phyloP scores from a whole-genome alignment of 768 basidiomycete species.

The Termitomyces sp. region DNA sequence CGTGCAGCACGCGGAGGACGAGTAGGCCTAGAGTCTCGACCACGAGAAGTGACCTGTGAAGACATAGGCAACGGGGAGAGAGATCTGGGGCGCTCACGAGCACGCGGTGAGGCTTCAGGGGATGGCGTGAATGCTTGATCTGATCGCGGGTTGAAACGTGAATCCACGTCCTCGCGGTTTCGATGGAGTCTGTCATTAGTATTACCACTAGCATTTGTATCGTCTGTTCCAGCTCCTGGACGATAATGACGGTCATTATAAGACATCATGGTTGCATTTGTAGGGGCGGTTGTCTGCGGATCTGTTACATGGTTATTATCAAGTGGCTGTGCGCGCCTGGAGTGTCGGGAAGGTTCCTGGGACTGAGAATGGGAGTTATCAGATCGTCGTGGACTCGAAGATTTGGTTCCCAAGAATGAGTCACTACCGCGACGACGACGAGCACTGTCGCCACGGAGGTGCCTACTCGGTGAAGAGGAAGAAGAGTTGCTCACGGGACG shows the following conservation, averaged over 20 bases:
- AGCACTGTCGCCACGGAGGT: slow-evolving; percentile 18
- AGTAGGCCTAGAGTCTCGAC: slow-evolving; percentile 17
- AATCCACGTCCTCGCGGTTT: slow-evolving; percentile 8
- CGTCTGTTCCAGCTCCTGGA: slow-evolving; percentile 28
- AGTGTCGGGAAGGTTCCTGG: slow-evolving; percentile 18
- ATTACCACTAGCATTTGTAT: slow-evolving; percentile 10
- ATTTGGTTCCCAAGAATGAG: slow-evolving; percentile 19
- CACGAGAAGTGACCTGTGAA: slow-evolving; percentile 13
- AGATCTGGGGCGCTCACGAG: slow-evolving; percentile 24
- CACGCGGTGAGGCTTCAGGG: slow-evolving; percentile 21
- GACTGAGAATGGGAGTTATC: slow-evolving; percentile 23
- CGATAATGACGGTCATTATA: slow-evolving; percentile 66
- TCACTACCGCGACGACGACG: slow-evolving; percentile 20
- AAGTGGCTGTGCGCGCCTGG: slow-evolving; percentile 13
- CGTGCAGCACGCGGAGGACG: slow-evolving; percentile 21
- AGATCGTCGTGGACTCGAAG: slow-evolving; percentile 22
- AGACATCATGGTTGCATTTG: slow-evolving; percentile 28
- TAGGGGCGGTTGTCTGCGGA: slow-evolving; percentile 10
- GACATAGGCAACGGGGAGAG: slow-evolving; percentile 17
- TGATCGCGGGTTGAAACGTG: slow-evolving; percentile 13
- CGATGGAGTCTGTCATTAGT: slow-evolving; percentile 20
- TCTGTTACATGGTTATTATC: slow-evolving; percentile 10
- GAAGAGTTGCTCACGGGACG: slow-evolving; percentile 34
- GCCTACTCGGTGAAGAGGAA: slow-evolving; percentile 17
- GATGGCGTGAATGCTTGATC: slow-evolving; percentile 18